Evolutionary conservation across 1,284 basidiomycete species (phyloP).

Genomic region (Leucoagaricus sp.): DNA sequence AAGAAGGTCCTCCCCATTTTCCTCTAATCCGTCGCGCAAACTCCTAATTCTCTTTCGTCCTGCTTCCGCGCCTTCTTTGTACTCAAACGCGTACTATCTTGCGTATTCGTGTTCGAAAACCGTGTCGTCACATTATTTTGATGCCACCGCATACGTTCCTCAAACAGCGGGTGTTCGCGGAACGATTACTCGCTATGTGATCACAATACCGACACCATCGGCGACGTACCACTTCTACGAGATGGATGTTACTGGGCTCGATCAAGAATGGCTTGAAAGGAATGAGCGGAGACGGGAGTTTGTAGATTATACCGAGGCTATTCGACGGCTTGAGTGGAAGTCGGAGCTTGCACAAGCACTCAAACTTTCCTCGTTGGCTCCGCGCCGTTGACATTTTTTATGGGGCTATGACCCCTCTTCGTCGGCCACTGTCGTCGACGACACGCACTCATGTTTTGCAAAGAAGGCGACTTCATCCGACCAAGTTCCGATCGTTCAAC

Average conservation of each 20-base stretch:
- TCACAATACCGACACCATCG: constrained; percentile 72
- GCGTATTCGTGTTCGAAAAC: too few relatives aligned
- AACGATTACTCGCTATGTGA: constrained; percentile 74
- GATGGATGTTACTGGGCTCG: constrained; percentile 73
- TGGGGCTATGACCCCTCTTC: not conserved
- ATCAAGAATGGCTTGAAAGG: constrained; percentile 76
- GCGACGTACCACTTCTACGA: constrained; percentile 87
- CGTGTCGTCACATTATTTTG: constrained; percentile 26
- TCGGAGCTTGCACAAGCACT: constrained; percentile 70
- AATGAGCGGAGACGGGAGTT: constrained; percentile 77
- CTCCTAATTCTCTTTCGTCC: constrained; percentile 53
- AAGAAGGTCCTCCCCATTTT: constrained; percentile 88
- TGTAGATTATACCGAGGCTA: constrained; percentile 82
- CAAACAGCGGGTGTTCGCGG: constrained; percentile 77
- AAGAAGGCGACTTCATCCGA: not conserved
- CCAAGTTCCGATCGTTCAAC: not conserved
- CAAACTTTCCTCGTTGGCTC: constrained; percentile 18
- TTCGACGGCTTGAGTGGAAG: constrained; percentile 75
- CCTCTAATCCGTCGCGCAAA: constrained; percentile 70
- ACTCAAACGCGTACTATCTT: too few relatives aligned
- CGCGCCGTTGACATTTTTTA: constrained; percentile 8
- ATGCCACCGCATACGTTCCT: constrained; percentile 16
- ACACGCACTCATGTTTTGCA: not conserved
- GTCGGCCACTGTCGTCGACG: not conserved
- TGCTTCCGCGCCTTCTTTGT: constrained; percentile 33